A percentile compares a stretch with the other conserved stretches of the same genome.
Conservation (phyloP, 2,329 filamentous ascomycete species). For the Fusarium dlaminii region DNA sequence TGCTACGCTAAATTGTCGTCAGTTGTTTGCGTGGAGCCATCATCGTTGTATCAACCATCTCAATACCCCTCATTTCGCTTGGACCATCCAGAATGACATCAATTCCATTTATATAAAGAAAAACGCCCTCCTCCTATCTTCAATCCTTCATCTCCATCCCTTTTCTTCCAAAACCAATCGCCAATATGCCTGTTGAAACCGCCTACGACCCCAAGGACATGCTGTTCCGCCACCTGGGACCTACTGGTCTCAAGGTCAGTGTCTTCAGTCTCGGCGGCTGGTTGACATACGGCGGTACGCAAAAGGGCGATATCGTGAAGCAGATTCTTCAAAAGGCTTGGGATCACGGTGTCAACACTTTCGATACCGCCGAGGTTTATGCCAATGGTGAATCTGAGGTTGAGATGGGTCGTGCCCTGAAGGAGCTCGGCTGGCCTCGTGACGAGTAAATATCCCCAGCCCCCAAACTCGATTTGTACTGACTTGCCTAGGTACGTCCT, state of each 20-base stretch:
- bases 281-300: constrained; percentile 58
- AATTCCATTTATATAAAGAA: constrained; percentile 13
- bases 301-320: constrained; percentile 68
- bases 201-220: constrained; percentile 42
- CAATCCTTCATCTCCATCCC: not conserved
- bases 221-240: constrained; percentile 41
- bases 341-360: constrained; percentile 69
- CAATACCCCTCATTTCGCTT: constrained; percentile 21
- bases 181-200: constrained; percentile 36
- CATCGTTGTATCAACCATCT: constrained; percentile 1
- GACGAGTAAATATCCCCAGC: constrained; percentile 52
- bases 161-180: not conserved
- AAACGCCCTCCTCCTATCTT: not conserved
- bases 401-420: constrained; percentile 68
- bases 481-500: constrained; percentile 55
- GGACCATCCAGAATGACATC: constrained; percentile 19
- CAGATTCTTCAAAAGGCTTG: constrained; percentile 69
- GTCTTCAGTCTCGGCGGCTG: constrained; percentile 41
- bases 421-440: constrained; percentile 66
- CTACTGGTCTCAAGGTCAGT: constrained; percentile 42
- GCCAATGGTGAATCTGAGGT: constrained; percentile 69
- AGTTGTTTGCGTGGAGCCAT: constrained; percentile 21
- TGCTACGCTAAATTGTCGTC: constrained; percentile 21
- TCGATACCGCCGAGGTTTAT: constrained; percentile 68
- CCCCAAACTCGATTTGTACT: accelerated